Conservation (phyloP, 306 rosid species). For the Argentina anserina region DNA sequence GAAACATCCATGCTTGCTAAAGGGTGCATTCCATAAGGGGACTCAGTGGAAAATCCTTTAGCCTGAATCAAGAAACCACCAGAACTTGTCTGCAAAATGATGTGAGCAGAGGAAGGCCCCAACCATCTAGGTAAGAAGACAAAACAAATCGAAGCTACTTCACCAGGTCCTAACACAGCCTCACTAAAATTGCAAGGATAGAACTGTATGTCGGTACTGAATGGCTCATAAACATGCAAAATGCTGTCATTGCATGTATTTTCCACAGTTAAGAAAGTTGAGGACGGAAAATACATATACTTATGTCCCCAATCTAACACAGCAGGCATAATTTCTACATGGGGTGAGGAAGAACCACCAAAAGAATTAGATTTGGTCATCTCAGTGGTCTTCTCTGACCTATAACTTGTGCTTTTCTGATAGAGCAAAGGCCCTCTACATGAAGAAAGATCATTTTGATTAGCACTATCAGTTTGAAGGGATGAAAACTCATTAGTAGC, state of each 20-base stretch:
- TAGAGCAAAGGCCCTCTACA: conserved; percentile 45
- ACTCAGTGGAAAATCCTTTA: conserved; percentile 68
- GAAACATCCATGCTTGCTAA: conserved; percentile 47
- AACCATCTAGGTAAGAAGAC: conserved; percentile 72
- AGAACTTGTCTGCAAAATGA: conserved; percentile 81
- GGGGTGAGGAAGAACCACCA: conserved; percentile 47
- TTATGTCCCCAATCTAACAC: conserved; percentile 77
- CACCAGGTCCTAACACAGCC: conserved; percentile 71
- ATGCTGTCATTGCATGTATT: conserved; percentile 72
- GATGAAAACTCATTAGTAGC: conserved; percentile 43
- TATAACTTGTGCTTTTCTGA: conserved; percentile 45
- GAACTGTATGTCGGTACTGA: conserved; percentile 82
- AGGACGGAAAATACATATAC: conserved; percentile 62
- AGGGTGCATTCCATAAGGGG: conserved; percentile 77
- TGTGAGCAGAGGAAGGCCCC: conserved; percentile 71
- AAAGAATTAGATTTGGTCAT: conserved; percentile 41
- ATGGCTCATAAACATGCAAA: conserved; percentile 82
- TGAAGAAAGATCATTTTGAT: conserved; percentile 43
- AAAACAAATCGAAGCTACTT: conserved; percentile 59
- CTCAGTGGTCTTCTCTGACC: conserved; percentile 37
- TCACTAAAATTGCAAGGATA: conserved; percentile 84
- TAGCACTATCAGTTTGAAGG: conserved; percentile 42
- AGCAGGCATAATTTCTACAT: conserved; percentile 63
- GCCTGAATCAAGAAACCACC: conserved; percentile 89
- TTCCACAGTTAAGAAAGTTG: conserved; percentile 63